Evolutionary conservation across 2,329 filamentous ascomycete species (phyloP).

Genomic region (Pestalotiopsis sp.): DNA sequence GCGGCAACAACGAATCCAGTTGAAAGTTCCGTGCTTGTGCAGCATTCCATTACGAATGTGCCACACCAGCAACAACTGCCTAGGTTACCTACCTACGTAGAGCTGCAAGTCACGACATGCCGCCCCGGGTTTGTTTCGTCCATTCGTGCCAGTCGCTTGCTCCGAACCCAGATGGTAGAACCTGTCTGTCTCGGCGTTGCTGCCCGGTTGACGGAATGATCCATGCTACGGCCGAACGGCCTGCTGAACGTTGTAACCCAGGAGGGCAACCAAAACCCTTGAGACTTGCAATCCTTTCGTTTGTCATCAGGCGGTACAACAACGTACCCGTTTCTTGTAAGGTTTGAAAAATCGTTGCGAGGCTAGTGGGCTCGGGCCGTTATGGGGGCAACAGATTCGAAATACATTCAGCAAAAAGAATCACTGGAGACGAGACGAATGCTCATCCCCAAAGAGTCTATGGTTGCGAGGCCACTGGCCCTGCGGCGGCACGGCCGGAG

Average conservation of each 20-base stretch:
- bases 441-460: neutral
- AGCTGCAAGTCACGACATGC: neutral
- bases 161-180: neutral
- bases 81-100: no score
- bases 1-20: neutral
- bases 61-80: neutral
- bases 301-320: neutral
- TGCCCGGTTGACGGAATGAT: neutral
- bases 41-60: neutral
- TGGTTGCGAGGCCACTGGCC: neutral
- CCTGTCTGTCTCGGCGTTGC: neutral
- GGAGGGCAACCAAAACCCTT: neutral
- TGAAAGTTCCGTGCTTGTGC: neutral
- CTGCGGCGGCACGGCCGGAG: neutral
- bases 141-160: neutral
- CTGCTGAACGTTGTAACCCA: neutral
- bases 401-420: neutral
- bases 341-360: neutral
- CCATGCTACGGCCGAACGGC: neutral
- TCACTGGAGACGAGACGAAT: neutral
- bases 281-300: neutral
- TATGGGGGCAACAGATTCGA: neutral
- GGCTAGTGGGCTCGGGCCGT: neutral
- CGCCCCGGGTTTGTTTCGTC: neutral
- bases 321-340: neutral